Evolutionary conservation across 163 green algal genomes (phyloP).

Genomic region (Scenedesmus sp.): DNA sequence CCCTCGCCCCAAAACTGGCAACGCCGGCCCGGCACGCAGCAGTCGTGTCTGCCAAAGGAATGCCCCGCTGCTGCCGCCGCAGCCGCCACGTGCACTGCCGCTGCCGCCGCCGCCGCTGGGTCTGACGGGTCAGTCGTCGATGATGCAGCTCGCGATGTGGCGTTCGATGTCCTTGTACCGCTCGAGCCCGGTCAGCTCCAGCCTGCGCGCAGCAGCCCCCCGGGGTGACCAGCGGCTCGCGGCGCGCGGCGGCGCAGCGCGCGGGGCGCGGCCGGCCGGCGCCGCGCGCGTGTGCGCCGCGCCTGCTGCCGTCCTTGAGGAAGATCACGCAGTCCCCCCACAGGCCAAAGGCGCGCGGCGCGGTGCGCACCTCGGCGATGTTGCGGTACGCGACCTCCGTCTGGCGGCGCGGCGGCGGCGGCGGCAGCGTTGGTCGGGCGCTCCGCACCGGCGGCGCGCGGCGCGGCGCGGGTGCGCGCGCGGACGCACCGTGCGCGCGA

Average conservation of each 20-base stretch:
- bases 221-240: no score
- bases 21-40: no score
- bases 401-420: neutral
- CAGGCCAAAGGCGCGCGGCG: slow-evolving; percentile 53
- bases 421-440: neutral
- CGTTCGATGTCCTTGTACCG: slow-evolving; percentile 59
- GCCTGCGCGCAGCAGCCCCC: no score
- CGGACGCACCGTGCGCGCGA: slow-evolving; percentile 42
- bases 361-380: slow-evolving; percentile 58
- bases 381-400: slow-evolving; percentile 57
- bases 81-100: neutral
- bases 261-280: neutral
- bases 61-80: no score
- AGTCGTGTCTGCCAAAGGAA: no score
- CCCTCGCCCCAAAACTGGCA: no score
- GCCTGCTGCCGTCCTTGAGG: slow-evolving; percentile 61
- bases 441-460: no score
- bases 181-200: slow-evolving; percentile 71
- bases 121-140: slow-evolving; percentile 17
- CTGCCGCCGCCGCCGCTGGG: neutral
- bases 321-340: slow-evolving; percentile 77
- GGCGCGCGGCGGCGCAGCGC: neutral
- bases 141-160: slow-evolving; percentile 59
- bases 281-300: no score
- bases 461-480: no score